These are phyloP conservation scores for Claviceps sp. DNA, from an alignment of 2,329 filamentous ascomycete species.

Conservation along the genomic window DNA sequence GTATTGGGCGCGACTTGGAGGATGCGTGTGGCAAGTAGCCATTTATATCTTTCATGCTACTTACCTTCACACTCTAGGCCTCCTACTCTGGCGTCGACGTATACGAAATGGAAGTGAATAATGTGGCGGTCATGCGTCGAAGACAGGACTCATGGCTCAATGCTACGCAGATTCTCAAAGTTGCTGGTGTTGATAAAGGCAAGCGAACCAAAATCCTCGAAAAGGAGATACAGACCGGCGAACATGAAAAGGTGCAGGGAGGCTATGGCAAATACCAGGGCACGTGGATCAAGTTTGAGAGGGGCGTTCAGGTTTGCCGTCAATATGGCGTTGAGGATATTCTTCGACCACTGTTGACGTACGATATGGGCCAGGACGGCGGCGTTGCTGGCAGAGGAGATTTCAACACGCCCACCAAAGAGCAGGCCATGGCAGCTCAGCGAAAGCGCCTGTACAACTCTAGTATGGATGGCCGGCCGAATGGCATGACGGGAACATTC, in stretches of 20 bases:
- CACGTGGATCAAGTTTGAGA: constrained; percentile 92
- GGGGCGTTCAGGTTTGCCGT: constrained; percentile 83
- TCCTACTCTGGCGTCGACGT: constrained; percentile 93
- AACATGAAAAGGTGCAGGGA: constrained; percentile 96
- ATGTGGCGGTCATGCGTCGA: constrained; percentile 87
- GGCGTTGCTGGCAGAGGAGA: constrained; percentile 57
- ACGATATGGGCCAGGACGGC: constrained; percentile 68
- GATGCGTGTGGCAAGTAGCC: neutral
- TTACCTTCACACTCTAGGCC: constrained; percentile 33
- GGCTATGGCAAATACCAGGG: constrained; percentile 99
- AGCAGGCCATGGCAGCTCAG: constrained; percentile 94
- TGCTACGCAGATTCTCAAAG: constrained; percentile 95
- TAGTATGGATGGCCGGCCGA: constrained; percentile 50
- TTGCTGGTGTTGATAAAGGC: constrained; percentile 92
- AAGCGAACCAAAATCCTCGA: constrained; percentile 96
- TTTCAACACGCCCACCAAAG: constrained; percentile 92
- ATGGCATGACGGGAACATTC: constrained; percentile 68
- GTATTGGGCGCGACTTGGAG: too few species aligned
- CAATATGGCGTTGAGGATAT: constrained; percentile 66
- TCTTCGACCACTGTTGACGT: constrained; percentile 60
- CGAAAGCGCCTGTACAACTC: constrained; percentile 80
- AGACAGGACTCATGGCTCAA: constrained; percentile 94
- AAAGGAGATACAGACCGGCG: constrained; percentile 90
- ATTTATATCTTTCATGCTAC: neutral
- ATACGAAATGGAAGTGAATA: constrained; percentile 97